A percentile compares a stretch with the other conserved stretches of the same genome.
Evolutionary conservation across 768 basidiomycete species (phyloP).

Genomic region (Boletus vermiculosoides): DNA sequence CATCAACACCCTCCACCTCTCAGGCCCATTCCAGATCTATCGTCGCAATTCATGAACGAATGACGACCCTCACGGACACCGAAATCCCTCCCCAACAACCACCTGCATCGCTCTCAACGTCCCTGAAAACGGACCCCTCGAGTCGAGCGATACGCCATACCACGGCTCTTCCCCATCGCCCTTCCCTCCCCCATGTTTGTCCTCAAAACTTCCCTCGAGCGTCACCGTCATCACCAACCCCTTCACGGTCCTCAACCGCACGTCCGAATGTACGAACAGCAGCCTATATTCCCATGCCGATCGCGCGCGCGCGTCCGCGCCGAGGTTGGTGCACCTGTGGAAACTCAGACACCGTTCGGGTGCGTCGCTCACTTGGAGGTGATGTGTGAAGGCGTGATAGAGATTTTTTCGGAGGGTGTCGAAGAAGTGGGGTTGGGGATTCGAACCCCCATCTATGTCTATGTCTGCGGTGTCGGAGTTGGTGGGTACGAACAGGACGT

Average conservation of each 20-base stretch:
- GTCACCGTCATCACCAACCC: conserved; percentile 10
- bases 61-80: background rate
- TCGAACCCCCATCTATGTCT: background rate
- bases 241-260: background rate
- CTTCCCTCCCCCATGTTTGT: background rate
- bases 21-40: background rate
- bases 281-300: conserved; percentile 7
- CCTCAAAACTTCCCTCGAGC: conserved; percentile 1
- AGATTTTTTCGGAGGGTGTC: conserved; percentile 5
- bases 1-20: background rate
- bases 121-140: background rate
- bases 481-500: background rate
- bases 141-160: background rate
- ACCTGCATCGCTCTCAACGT: conserved; percentile 3
- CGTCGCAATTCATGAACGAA: background rate
- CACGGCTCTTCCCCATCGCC: background rate
- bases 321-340: background rate
- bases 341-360: conserved; percentile 1
- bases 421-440: background rate
- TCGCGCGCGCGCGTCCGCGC: background rate
- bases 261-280: background rate
- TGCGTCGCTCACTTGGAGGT: conserved; percentile 1
- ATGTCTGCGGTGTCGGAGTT: no score
- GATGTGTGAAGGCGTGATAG: conserved; percentile 1
- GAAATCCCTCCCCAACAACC: conserved; percentile 6